phyloP scores from a whole-genome alignment of 352 stramenopile genomes.

The Globisporangium cystogenes region DNA sequence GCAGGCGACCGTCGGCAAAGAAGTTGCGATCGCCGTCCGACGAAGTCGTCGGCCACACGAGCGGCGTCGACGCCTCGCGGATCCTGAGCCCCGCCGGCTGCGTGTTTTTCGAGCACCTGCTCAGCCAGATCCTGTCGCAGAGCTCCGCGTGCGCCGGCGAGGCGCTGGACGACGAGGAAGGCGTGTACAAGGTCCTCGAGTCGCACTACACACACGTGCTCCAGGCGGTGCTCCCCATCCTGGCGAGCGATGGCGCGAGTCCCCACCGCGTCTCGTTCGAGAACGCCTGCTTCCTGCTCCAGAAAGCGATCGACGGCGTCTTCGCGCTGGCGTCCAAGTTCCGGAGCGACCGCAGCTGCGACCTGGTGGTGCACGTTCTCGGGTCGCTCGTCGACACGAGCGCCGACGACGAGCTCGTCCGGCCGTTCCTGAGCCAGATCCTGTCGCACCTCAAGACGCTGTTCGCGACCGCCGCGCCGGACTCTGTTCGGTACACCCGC shows the following conservation, averaged over 20 bases:
- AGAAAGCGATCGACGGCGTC: constrained; percentile 57
- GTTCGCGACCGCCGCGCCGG: constrained; percentile 23
- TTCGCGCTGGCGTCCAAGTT: constrained; percentile 40
- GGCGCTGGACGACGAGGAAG: constrained; percentile 30
- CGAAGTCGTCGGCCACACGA: neutral
- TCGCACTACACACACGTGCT: constrained; percentile 46
- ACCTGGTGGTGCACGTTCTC: constrained; percentile 39
- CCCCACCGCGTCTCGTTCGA: constrained; percentile 45
- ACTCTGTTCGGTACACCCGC: constrained; percentile 27
- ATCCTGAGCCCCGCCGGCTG: constrained; percentile 24
- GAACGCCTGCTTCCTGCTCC: constrained; percentile 49
- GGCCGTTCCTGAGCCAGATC: constrained; percentile 58
- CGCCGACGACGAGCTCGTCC: constrained; percentile 49
- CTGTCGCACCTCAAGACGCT: constrained; percentile 28
- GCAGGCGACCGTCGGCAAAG: constrained; percentile 2
- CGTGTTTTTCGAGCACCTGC: constrained; percentile 62
- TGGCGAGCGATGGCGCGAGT: constrained; percentile 18
- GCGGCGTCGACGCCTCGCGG: neutral
- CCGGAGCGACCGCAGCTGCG: constrained; percentile 24
- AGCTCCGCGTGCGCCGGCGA: constrained; percentile 24
- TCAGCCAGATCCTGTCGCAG: constrained; percentile 33
- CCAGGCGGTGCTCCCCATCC: constrained; percentile 32
- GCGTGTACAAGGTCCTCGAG: constrained; percentile 34
- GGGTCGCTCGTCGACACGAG: constrained; percentile 51
- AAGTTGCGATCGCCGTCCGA: constrained; percentile 10